Conservation (phyloP, 306 rosid species). For the Vigna angularis region DNA sequence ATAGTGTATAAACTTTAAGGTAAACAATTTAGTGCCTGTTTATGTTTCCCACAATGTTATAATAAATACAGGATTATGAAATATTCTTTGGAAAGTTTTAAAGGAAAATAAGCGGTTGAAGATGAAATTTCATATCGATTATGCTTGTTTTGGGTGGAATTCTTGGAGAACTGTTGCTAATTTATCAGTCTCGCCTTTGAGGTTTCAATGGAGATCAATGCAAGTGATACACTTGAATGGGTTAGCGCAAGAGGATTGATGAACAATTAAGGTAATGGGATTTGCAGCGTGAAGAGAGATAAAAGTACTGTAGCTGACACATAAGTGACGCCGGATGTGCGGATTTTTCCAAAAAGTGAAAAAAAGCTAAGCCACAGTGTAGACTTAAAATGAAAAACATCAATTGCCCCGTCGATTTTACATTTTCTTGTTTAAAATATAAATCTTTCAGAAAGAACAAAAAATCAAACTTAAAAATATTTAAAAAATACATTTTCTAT, state of each 20-base stretch:
- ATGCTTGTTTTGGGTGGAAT: not conserved
- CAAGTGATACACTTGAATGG: not conserved
- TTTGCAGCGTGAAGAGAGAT: no score
- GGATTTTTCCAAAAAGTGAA: no score
- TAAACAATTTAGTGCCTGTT: no score
- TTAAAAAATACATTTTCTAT: no score
- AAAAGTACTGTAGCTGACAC: no score
- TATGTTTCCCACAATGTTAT: no score
- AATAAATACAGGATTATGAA: not conserved
- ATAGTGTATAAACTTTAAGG: no score
- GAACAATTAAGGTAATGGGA: no score
- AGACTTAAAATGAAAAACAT: no score
- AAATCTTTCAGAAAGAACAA: not conserved
- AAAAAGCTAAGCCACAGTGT: no score
- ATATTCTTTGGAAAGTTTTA: not conserved
- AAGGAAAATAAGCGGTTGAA: not conserved
- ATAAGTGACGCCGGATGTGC: no score
- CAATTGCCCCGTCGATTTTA: not conserved
- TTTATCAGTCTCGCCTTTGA: not conserved
- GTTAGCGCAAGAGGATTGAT: no score
- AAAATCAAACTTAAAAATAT: not conserved
- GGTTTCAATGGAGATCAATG: not conserved
- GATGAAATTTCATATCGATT: not conserved
- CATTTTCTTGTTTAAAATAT: not conserved
- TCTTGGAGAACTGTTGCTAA: not conserved